Percentiles rank a stretch among this genome's conserved stretches.
Conservation (phyloP, 495 filamentous ascomycete species). For the Trichoderma gamsii region DNA sequence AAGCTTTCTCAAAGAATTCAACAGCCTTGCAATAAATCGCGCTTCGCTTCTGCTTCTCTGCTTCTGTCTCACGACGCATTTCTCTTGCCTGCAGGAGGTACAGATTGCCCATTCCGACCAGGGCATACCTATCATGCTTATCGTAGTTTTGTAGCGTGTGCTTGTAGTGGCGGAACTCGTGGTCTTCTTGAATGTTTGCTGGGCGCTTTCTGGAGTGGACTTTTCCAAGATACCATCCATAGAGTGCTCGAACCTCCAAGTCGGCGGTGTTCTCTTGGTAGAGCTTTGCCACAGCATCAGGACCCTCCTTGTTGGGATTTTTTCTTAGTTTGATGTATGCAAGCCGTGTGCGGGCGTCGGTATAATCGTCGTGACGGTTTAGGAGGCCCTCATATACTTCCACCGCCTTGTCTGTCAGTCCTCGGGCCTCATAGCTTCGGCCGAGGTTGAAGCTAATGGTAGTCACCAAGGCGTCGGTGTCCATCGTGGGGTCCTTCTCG, state of each 20-base stretch:
- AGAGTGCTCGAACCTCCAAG: slow-evolving; percentile 83
- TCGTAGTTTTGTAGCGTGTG: slow-evolving; percentile 89
- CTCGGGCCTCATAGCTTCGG: slow-evolving; percentile 86
- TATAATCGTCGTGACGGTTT: slow-evolving; percentile 79
- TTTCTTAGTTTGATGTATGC: slow-evolving; percentile 86
- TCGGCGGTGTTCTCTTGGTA: slow-evolving; percentile 73
- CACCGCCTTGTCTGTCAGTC: slow-evolving; percentile 73
- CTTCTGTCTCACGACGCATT: slow-evolving; percentile 84
- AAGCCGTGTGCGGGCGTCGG: slow-evolving; percentile 77
- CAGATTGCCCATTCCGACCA: slow-evolving; percentile 94
- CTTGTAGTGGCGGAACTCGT: slow-evolving; percentile 89
- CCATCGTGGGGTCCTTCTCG: slow-evolving; percentile 60
- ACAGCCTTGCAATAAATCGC: slow-evolving; percentile 84
- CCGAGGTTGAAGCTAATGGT: slow-evolving; percentile 94
- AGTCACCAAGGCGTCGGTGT: slow-evolving; percentile 83
- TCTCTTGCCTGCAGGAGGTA: slow-evolving; percentile 80
- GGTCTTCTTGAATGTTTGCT: slow-evolving; percentile 77
- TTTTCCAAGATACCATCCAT: slow-evolving; percentile 86
- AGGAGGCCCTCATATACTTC: slow-evolving; percentile 81
- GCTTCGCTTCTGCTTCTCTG: slow-evolving; percentile 81
- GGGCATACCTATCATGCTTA: slow-evolving; percentile 92
- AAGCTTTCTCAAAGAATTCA: slow-evolving; percentile 96
- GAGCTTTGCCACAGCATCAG: slow-evolving; percentile 72
- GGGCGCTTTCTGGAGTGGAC: slow-evolving; percentile 69
- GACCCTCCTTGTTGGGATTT: slow-evolving; percentile 76